Evolutionary conservation across 2,329 filamentous ascomycete species (phyloP).

Genomic region (Exophiala alcalophila): DNA sequence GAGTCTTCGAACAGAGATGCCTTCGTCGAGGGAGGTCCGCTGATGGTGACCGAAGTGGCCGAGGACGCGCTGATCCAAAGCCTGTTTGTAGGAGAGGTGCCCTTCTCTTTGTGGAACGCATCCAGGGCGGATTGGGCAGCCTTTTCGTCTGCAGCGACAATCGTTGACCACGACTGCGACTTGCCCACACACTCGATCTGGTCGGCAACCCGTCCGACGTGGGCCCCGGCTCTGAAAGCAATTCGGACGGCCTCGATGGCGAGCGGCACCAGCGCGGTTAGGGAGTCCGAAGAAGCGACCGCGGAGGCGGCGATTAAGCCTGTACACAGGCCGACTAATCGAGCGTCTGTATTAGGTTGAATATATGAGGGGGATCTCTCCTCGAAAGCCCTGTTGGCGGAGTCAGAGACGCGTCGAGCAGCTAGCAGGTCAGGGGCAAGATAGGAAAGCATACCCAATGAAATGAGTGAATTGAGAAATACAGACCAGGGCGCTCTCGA

Average conservation of each 20-base stretch:
- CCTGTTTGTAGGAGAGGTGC: slow-evolving; percentile 50
- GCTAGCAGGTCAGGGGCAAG: slow-evolving; percentile 1
- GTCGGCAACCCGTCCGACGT: slow-evolving; percentile 39
- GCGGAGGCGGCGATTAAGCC: slow-evolving; percentile 43
- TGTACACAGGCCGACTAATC: slow-evolving; percentile 44
- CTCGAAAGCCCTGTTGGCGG: slow-evolving; percentile 39
- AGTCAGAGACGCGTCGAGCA: slow-evolving; percentile 25
- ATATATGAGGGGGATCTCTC: slow-evolving; percentile 43
- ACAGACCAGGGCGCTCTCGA: slow-evolving; percentile 45
- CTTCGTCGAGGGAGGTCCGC: slow-evolving; percentile 55
- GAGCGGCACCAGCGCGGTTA: slow-evolving; percentile 43
- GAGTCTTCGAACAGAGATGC: slow-evolving; percentile 50
- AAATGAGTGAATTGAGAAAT: slow-evolving; percentile 45
- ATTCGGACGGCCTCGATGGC: slow-evolving; percentile 43
- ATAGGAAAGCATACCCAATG: slow-evolving; percentile 40
- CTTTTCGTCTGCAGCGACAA: slow-evolving; percentile 38
- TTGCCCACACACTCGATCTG: slow-evolving; percentile 36
- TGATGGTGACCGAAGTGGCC: slow-evolving; percentile 58
- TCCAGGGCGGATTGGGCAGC: slow-evolving; percentile 30
- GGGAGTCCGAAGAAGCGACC: slow-evolving; percentile 40
- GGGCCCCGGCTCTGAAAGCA: slow-evolving; percentile 45
- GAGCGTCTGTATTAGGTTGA: slow-evolving; percentile 35
- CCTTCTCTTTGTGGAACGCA: slow-evolving; percentile 37
- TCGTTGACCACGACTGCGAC: slow-evolving; percentile 41
- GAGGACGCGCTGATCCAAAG: slow-evolving; percentile 61